phyloP scores from a whole-genome alignment of 208 protist species.

The Wallacemonas collosoma region DNA sequence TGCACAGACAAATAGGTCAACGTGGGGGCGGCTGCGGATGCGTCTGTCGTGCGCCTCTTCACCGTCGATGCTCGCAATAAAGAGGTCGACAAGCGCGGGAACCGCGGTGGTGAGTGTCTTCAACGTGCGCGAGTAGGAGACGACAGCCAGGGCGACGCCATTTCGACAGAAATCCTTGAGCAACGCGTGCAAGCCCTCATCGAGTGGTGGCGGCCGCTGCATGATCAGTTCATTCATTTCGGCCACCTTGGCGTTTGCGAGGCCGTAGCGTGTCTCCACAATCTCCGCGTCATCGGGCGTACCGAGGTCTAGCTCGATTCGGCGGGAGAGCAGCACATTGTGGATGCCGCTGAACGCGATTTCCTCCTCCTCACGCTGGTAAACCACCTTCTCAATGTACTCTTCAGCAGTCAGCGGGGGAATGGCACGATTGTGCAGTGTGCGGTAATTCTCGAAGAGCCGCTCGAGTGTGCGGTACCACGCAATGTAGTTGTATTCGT shows the following conservation, averaged over 20 bases:
- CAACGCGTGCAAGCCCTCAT: slow-evolving; percentile 51
- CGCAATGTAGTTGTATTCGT: slow-evolving; percentile 84
- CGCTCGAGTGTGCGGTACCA: slow-evolving; percentile 86
- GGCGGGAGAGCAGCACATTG: slow-evolving; percentile 71
- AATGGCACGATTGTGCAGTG: slow-evolving; percentile 76
- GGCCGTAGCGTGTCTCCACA: slow-evolving; percentile 87
- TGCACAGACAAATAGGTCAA: slow-evolving; percentile 76
- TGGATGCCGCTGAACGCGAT: slow-evolving; percentile 89
- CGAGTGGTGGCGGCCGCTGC: slow-evolving; percentile 52
- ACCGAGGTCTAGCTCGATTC: slow-evolving; percentile 79
- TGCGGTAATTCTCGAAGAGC: slow-evolving; percentile 86
- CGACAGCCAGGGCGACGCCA: slow-evolving; percentile 71
- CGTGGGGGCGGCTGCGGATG: slow-evolving; percentile 79
- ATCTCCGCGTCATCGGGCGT: slow-evolving; percentile 88
- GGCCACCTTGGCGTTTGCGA: slow-evolving; percentile 89
- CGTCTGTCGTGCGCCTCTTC: slow-evolving; percentile 82
- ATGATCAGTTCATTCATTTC: slow-evolving; percentile 83
- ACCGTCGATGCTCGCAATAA: slow-evolving; percentile 83
- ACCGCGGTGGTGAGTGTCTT: slow-evolving; percentile 60
- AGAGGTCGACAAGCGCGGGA: slow-evolving; percentile 59
- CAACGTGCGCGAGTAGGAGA: slow-evolving; percentile 81
- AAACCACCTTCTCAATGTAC: slow-evolving; percentile 85
- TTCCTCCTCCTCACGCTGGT: slow-evolving; percentile 71
- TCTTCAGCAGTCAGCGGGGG: slow-evolving; percentile 78
- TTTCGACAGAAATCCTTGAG: slow-evolving; percentile 57